Evolutionary conservation across 2,329 filamentous ascomycete species (phyloP), one percentile per base, ranked within the genome.

Genomic region (Didymella arachidicola): DNA sequence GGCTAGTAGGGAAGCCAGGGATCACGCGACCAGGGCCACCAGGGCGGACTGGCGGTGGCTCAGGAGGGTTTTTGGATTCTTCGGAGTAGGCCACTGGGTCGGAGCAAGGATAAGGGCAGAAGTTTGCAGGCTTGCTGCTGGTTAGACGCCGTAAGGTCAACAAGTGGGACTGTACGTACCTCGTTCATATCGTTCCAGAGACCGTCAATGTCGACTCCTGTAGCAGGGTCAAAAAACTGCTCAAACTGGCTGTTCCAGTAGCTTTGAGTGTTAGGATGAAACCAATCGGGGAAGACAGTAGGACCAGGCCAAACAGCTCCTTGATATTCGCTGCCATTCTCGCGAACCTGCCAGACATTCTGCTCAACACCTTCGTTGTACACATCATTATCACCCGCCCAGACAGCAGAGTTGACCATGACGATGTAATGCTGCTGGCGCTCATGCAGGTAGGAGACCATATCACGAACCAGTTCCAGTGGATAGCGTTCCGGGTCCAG

Each of bases 251-350:
- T 80, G 68, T 86, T 86, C 90, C 90, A 93, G 72, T 87, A 94
- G 0, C 75, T 69, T 48, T 87, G 83, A 2, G 86, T 84, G 45
- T 85, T 85, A 10, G 83, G 81, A 29, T 87, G 79, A 72, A 93
- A 93, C 90, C 90, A 94, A 71, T 94, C 91, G 0, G 89, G 89
- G 72, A 88, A 92, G 3, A 85, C 88, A 0, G 88, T 85, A 8
- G 87, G 82, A 45, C 90, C 90, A 8, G 90, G 89, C 91, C 91
- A 94, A 16, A 93, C 90, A 25, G 91, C 89, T 14, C 90, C 85
- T 60, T 82, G 69, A 65, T 82, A 87, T 32, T 84, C 72, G 3
- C 79, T 80, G 16, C 83, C 89, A 64, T 92, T 88, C 30, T 72
- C 67, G 7, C 59, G 64, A 61, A 82, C 81, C 30, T 85, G 72